Conservation (phyloP, 331 rosid species). For the Quercus tomentella region DNA sequence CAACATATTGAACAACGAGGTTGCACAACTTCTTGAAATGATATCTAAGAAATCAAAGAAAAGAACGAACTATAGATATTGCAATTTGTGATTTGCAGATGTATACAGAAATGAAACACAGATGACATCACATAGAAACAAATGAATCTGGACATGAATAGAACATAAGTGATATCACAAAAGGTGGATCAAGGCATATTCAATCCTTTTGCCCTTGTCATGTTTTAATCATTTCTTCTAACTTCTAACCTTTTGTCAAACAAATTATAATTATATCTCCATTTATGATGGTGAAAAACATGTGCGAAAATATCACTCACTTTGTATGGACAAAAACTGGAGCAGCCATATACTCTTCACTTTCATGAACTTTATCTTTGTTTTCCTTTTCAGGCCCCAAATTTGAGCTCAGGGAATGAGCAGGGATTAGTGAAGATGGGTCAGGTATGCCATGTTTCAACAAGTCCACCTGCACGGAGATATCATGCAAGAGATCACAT, state of each 20-base stretch:
- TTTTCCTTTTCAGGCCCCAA: slow-evolving; percentile 49
- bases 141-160: background rate
- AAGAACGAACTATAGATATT: background rate
- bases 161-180: background rate
- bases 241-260: background rate
- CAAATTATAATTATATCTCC: background rate
- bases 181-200: background rate
- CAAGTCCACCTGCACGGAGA: slow-evolving; percentile 64
- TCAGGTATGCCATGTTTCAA: slow-evolving; percentile 84
- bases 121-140: background rate
- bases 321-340: slow-evolving; percentile 81
- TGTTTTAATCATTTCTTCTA: background rate
- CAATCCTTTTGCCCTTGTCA: background rate
- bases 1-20: background rate
- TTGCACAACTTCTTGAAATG: background rate
- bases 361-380: slow-evolving; percentile 37
- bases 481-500: background rate
- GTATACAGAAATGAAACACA: background rate
- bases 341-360: slow-evolving; percentile 58
- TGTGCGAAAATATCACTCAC: slow-evolving; percentile 35
- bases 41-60: no score
- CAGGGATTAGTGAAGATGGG: slow-evolving; percentile 51
- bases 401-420: slow-evolving; percentile 54
- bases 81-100: background rate
- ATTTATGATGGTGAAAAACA: background rate